Evolutionary conservation across 352 stramenopile genomes (phyloP).

Genomic region (Phytophthora meadii): DNA sequence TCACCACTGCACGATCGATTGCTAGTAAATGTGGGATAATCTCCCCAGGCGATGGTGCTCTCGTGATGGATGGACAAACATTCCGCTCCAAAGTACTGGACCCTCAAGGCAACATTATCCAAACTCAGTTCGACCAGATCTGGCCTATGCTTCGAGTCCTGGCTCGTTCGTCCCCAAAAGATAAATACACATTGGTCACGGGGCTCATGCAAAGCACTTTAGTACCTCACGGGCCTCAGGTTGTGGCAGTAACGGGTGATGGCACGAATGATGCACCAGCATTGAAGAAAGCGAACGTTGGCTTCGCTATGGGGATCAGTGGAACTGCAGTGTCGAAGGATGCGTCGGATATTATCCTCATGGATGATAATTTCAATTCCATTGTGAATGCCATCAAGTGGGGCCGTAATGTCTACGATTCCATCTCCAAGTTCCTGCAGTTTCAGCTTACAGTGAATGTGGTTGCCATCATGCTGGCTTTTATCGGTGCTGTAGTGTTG

Average conservation of each 20-base stretch:
- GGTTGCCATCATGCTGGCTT: slow-evolving; percentile 91
- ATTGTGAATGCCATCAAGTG: slow-evolving; percentile 96
- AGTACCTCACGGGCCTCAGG: slow-evolving; percentile 59
- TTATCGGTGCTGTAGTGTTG: slow-evolving; percentile 78
- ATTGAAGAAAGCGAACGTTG: slow-evolving; percentile 79
- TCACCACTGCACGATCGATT: slow-evolving; percentile 48
- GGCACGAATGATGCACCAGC: slow-evolving; percentile 95
- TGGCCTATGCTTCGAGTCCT: slow-evolving; percentile 66
- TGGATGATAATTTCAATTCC: slow-evolving; percentile 96
- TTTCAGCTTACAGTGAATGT: slow-evolving; percentile 97
- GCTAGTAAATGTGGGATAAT: slow-evolving; percentile 52
- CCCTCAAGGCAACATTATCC: slow-evolving; percentile 51
- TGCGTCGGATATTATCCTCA: slow-evolving; percentile 95
- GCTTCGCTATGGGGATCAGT: slow-evolving; percentile 94
- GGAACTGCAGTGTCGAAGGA: slow-evolving; percentile 95
- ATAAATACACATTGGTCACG: slow-evolving; percentile 65
- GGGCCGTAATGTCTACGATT: slow-evolving; percentile 96
- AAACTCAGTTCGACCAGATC: slow-evolving; percentile 63
- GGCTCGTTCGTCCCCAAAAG: slow-evolving; percentile 55
- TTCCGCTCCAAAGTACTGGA: slow-evolving; percentile 57
- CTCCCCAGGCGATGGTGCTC: slow-evolving; percentile 38
- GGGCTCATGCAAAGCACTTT: slow-evolving; percentile 57
- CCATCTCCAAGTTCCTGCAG: slow-evolving; percentile 96
- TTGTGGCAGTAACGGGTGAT: slow-evolving; percentile 95
- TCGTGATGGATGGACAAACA: slow-evolving; percentile 60